Evolutionary conservation across 1,284 basidiomycete genomes (phyloP), one percentile per base, ranked within the genome.

Genomic region (Kwoniella shivajii): DNA sequence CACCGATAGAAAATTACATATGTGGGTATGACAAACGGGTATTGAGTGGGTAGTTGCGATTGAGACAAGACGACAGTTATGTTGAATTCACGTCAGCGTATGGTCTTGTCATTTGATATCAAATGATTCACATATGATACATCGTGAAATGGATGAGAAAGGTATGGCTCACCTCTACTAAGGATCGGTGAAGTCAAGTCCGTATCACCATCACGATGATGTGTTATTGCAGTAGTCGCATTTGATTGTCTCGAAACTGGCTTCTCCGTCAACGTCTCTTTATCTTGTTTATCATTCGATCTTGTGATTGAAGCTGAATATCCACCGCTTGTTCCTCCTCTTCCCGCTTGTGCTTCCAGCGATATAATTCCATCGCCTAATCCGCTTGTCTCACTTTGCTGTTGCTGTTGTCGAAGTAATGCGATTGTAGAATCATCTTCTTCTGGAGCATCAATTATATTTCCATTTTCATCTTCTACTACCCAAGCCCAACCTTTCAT

Each of bases 401-500:
- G 33, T 26, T 13, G 22, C 22, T 11, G 41, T 18, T 37, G 45
- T 5, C 2, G 30, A 27, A 30, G 26, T 6, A 36, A n/a, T 41
- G 5, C 30, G 33, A n/a, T 18, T 42, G 20, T 22, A 11, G 37
- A 9, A 6, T 30, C 22, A 6, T 57, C 43, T 34, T 58, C 59
- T n/a, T 58, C 60, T 6, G 56, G 60, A 4, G 50, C 54, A 53
- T 63, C 61, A 24, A 51, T 41, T 16, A 57, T 51, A 58, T 73
- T 74, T 16, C 73, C 74, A 51, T 65, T 58, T 41, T 72, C 74
- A 63, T 76, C 74, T 26, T 67, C 67, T 38, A 71, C 44, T 27
- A 74, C 71, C 54, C 74, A 65, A 3, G 69, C 71, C 67, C 68
- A 76, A 2, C 74, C 74, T 59, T 75, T 75, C 73, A 73, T 75